These are phyloP conservation scores for Taphrina pruni DNA, from an alignment of 1,139 yeast genomes.

Conservation along the genomic window DNA sequence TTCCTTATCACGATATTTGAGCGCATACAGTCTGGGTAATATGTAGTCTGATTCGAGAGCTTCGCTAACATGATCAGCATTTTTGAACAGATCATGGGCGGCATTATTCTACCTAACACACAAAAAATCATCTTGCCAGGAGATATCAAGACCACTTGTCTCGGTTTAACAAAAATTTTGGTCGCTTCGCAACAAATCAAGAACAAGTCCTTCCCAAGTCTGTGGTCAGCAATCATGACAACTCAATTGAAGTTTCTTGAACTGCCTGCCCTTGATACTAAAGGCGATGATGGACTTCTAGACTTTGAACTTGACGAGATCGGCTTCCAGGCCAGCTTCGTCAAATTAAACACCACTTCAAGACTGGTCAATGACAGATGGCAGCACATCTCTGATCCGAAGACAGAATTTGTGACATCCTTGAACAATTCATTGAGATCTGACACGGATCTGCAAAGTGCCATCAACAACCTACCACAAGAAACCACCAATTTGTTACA, in stretches of 20 bases:
- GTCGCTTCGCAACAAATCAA: slow-evolving; percentile 44
- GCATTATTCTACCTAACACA: slow-evolving; percentile 72
- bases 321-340: slow-evolving; percentile 84
- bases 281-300: slow-evolving; percentile 30
- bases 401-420: slow-evolving; percentile 53
- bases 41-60: slow-evolving; percentile 49
- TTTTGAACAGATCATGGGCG: slow-evolving; percentile 67
- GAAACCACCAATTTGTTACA: not conserved
- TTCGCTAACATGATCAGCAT: slow-evolving; percentile 55
- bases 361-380: slow-evolving; percentile 72
- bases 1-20: slow-evolving; percentile 66
- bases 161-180: slow-evolving; percentile 73
- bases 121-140: slow-evolving; percentile 67
- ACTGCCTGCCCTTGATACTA: slow-evolving; percentile 39
- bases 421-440: not conserved
- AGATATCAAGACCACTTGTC: slow-evolving; percentile 75
- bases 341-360: slow-evolving; percentile 70
- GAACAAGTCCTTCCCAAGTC: slow-evolving; percentile 46
- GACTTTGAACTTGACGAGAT: slow-evolving; percentile 52
- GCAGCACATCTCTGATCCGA: slow-evolving; percentile 56
- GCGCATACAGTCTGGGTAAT: slow-evolving; percentile 58
- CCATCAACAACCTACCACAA: slow-evolving; percentile 3
- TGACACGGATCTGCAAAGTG: not conserved
- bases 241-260: slow-evolving; percentile 53
- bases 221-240: slow-evolving; percentile 51